phyloP scores from a whole-genome alignment of 805 yeast species.

The Gaillardinia entomophila region DNA sequence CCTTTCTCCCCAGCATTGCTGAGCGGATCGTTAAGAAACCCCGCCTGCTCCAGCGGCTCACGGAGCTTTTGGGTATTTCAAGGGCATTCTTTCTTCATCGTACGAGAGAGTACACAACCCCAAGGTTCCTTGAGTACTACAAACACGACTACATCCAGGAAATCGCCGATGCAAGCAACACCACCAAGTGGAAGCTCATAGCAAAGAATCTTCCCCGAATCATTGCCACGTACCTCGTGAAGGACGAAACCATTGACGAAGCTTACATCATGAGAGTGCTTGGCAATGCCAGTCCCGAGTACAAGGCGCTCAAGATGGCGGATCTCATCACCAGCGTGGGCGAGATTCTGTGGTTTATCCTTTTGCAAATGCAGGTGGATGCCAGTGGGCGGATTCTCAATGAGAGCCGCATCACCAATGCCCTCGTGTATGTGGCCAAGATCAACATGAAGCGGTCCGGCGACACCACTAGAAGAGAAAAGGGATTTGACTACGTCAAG shows the following conservation, averaged over 20 bases:
- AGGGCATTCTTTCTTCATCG: conserved; percentile 56
- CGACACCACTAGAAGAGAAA: conserved; percentile 3
- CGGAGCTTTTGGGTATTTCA: conserved; percentile 61
- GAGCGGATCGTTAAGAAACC: conserved; percentile 58
- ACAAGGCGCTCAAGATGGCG: conserved; percentile 23
- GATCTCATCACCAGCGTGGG: conserved; percentile 34
- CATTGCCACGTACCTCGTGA: conserved; percentile 52
- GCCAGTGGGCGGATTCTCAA: conserved; percentile 22
- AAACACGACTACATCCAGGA: conserved; percentile 57
- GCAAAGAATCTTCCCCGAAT: conserved; percentile 45
- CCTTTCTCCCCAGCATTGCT: conserved; percentile 70
- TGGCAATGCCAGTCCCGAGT: conserved; percentile 46
- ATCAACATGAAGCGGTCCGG: conserved; percentile 13
- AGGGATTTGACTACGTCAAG: conserved; percentile 18
- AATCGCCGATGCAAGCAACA: conserved; percentile 50
- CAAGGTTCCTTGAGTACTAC: conserved; percentile 64
- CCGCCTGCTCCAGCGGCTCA: conserved; percentile 50
- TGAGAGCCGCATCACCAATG: conserved; percentile 31
- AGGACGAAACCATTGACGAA: conserved; percentile 44
- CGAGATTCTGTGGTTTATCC: conserved; percentile 32
- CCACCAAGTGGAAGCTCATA: conserved; percentile 42
- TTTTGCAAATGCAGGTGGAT: conserved; percentile 25
- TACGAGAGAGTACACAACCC: conserved; percentile 70
- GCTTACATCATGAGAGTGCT: conserved; percentile 47
- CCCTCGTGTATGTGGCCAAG: conserved; percentile 37